These are phyloP conservation scores for Spiraea crenata DNA, from an alignment of 331 rosid species.

Conservation along the genomic window DNA sequence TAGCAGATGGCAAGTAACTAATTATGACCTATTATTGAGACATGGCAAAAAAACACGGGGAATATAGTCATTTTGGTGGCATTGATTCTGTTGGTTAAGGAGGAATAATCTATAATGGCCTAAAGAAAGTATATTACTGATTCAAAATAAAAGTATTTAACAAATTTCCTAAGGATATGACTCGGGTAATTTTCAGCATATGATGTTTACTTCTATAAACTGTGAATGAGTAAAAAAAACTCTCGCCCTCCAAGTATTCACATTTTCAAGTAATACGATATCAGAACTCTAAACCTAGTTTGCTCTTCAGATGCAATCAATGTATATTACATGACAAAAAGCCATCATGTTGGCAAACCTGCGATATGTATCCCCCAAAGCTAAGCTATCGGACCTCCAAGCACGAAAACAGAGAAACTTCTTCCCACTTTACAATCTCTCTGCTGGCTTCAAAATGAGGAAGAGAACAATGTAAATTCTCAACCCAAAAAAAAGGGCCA, in stretches of 20 bases:
- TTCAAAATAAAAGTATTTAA: conserved; percentile 27
- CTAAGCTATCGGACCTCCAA: conserved; percentile 32
- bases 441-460: conserved; percentile 39
- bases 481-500: not conserved
- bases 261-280: conserved; percentile 24
- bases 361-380: conserved; percentile 34
- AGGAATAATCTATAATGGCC: conserved; percentile 38
- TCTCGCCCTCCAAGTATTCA: conserved; percentile 16
- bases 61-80: conserved; percentile 19
- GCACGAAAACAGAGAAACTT: conserved; percentile 37
- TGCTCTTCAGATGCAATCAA: conserved; percentile 24
- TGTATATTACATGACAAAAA: conserved; percentile 24
- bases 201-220: conserved; percentile 22
- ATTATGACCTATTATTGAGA: conserved; percentile 7
- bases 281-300: conserved; percentile 23
- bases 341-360: conserved; percentile 30
- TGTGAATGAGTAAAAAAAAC: not conserved
- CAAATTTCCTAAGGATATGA: conserved; percentile 14
- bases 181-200: conserved; percentile 10
- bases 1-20: conserved; percentile 20
- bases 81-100: conserved; percentile 25
- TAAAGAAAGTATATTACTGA: conserved; percentile 17
- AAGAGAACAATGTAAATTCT: conserved; percentile 24
- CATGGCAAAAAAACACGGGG: not conserved
- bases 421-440: conserved; percentile 33